A percentile compares a stretch with the other conserved stretches of the same genome.
Conservation (phyloP, 2,329 filamentous ascomycete species). For the Volutella citrinella region DNA sequence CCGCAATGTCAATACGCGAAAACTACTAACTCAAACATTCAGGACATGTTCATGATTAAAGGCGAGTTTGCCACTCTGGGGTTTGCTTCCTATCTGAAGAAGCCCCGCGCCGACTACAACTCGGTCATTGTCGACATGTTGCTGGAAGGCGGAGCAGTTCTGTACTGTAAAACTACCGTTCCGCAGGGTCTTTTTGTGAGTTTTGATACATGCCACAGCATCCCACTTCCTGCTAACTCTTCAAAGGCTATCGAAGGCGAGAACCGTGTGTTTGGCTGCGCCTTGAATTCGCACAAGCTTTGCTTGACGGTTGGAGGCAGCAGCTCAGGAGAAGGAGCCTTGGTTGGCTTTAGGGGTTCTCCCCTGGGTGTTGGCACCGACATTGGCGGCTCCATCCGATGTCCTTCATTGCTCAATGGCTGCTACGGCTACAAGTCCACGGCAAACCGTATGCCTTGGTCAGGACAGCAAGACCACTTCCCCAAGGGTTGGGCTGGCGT, state of each 20-base stretch:
- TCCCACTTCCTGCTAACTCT: no score
- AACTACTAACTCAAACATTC: no score
- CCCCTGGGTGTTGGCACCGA: conserved; percentile 1
- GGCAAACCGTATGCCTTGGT: not conserved
- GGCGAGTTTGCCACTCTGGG: no score
- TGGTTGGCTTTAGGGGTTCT: not conserved
- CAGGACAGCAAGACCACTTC: not conserved
- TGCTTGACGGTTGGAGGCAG: not conserved
- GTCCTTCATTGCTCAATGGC: not conserved
- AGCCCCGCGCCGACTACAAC: conserved; percentile 1
- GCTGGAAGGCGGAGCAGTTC: conserved; percentile 1
- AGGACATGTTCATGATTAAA: no score
- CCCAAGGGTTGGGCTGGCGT: not conserved
- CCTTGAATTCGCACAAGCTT: not conserved
- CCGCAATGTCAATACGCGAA: no score
- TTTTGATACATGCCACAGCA: no score
- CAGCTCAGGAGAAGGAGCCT: not conserved
- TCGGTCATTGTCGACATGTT: conserved; percentile 4
- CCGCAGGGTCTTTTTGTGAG: no score
- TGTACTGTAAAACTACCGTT: conserved; percentile 5
- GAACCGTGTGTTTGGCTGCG: not conserved
- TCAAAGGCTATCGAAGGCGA: not conserved
- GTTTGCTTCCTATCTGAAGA: not conserved
- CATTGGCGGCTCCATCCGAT: conserved; percentile 3
- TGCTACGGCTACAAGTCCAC: not conserved